Evolutionary conservation across 2,329 filamentous ascomycete genomes (phyloP).

Genomic region (Fusarium veterinarium): DNA sequence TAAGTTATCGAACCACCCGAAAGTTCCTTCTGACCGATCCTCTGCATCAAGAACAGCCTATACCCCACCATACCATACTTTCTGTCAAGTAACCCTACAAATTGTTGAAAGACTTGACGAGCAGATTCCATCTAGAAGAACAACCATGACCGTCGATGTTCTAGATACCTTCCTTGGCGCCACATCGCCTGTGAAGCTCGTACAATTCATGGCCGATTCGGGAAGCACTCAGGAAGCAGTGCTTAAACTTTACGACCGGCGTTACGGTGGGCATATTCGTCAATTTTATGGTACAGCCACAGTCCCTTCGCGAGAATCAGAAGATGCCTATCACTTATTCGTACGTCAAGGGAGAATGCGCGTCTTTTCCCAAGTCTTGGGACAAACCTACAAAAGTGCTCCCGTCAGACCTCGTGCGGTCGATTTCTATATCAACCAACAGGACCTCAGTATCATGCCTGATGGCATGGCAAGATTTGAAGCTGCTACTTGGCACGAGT

Average conservation of each 20-base stretch:
- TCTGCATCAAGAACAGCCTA: neutral
- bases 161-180: neutral
- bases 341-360: neutral
- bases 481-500: neutral
- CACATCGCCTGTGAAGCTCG: neutral
- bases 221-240: neutral
- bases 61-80: too few relatives aligned
- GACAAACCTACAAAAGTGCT: fast-evolving
- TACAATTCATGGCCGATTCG: neutral
- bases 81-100: too few relatives aligned
- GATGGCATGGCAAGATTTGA: neutral
- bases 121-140: too few relatives aligned
- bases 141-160: too few relatives aligned
- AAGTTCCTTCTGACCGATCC: neutral
- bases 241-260: neutral
- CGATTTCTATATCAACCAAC: neutral
- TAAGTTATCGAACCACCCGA: neutral
- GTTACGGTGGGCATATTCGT: neutral
- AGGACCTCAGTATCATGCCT: too few relatives aligned
- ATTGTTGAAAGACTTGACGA: too few relatives aligned
- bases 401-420: neutral
- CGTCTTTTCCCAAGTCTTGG: neutral
- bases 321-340: neutral
- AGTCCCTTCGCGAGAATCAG: neutral
- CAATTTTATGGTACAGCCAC: too few relatives aligned